A percentile compares a stretch with the other conserved stretches of the same genome.
These are phyloP conservation scores for Rheum nobile DNA, from an alignment of 148 eudicot genomes.

Conservation along the genomic window DNA sequence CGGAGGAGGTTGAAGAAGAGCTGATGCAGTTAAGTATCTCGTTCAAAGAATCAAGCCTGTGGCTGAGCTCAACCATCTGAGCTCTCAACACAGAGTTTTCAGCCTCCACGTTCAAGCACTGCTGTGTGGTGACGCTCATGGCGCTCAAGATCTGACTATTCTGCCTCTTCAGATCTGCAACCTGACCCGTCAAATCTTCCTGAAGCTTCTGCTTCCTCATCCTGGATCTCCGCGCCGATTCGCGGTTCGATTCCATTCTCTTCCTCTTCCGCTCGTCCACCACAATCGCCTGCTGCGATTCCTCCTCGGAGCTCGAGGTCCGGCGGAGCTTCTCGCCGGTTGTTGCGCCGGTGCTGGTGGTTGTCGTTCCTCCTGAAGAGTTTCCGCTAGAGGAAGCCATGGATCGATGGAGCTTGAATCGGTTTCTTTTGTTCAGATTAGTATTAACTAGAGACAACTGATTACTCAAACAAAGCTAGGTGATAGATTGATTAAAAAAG, in stretches of 20 bases:
- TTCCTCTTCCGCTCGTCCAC: slow-evolving; percentile 57
- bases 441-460: no score
- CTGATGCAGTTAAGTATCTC: slow-evolving; percentile 24
- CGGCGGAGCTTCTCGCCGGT: neutral
- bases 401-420: neutral
- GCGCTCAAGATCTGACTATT: slow-evolving; percentile 24
- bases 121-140: slow-evolving; percentile 31
- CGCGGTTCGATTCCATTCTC: slow-evolving; percentile 65
- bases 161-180: slow-evolving; percentile 31
- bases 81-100: slow-evolving; percentile 56
- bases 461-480: neutral
- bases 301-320: slow-evolving; percentile 38
- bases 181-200: slow-evolving; percentile 44
- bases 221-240: slow-evolving; percentile 70
- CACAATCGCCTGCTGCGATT: slow-evolving; percentile 19
- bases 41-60: slow-evolving; percentile 42
- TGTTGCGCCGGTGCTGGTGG: slow-evolving; percentile 27
- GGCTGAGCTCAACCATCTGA: slow-evolving; percentile 53
- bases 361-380: slow-evolving; percentile 40
- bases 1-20: neutral
- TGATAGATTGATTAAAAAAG: neutral
- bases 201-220: slow-evolving; percentile 64
- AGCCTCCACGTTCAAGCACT: slow-evolving; percentile 32
- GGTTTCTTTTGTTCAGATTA: neutral
- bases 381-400: slow-evolving; percentile 9